Evolutionary conservation across 441 rosid species (phyloP), one percentile per base, ranked within the genome.

Genomic region (Jatropha podagrica): DNA sequence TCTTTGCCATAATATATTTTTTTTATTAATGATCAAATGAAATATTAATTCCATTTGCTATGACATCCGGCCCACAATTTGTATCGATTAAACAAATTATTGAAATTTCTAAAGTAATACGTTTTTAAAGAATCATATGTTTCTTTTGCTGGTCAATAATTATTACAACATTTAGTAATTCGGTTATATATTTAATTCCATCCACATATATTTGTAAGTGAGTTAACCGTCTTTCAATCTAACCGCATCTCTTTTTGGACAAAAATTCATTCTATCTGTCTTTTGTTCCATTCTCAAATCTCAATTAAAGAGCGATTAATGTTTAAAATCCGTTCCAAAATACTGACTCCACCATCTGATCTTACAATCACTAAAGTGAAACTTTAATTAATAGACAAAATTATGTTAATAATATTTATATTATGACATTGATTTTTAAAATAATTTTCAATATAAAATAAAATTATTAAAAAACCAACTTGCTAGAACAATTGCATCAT

Each of bases 141-240:
- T 77, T 51, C 14, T 73, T 65, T 66, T 65, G 55, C 8, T 70
- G 32, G 68, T 63, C 38, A 74, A 74, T 5, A 4, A 78, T 78
- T 61, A 74, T 73, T 60, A 77, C 18, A 77, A 71, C 51, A 77
- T 68, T 6, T 6, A 17, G 20, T 63, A 63, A 41, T 37, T 46
- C 40, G 7, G 69, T 72, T 60, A 78, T 44, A 44, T 66, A 78
- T 78, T 77, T 72, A 77, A 71, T 71, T 66, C 67, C 40, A 4
- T 51, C 27, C 49, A 4, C 38, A 0, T 74, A 58, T 5, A 4
- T 66, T 74, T 74, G 76, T n/a, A 73, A 73, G 69, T 17, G 61
- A 48, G 40, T 23, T 40, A 64, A 64, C 5, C 42, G 9, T 66
- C 73, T 54, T 5, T 70, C 48, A 38, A 38, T 12, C 1, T 0